Base-by-base conservation (phyloP, 177 flowering plant species). In the Vitis hybrid region DNA sequence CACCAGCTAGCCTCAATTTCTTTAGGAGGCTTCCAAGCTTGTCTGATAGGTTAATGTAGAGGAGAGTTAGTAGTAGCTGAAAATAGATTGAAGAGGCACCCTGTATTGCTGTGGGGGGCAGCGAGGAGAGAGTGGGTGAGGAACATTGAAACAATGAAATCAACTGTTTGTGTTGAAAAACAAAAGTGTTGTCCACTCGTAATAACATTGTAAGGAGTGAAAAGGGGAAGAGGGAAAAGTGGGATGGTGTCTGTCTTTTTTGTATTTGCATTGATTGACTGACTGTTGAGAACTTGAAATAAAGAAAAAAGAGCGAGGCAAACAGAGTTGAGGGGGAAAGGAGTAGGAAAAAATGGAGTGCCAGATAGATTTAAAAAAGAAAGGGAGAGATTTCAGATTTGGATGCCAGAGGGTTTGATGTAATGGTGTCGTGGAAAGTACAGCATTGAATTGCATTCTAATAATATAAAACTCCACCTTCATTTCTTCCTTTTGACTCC, bases 21-120 rank as follows among this genome's bases (percentile, higher is more conserved):
- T 95, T 92, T 80, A 76, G 99, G 80, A 75, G 99, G 71, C 86
- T 95, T 15, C 99, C 98, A 0, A 91, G 95, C 72, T 71, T 95
- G 67, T 88, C 98, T 4, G 99, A 95, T 71, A 77, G 98, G 69
- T 77, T 93, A 70, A 79, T 95, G 73, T 94, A 87, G 86, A 55
- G 65, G 19, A 22, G 39, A 49, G 5, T 14, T 22, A 13, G 39
- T 8, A 8, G 33, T 60, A 49, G 10, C 55, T 48, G 12, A 5
- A 45, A 49, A 15, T 45, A 16, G n/a, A 4, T 29, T 39, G 50
- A 31, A 8, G 48, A 22, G 22, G 8, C 55, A 55, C n/a, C 33
- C 8, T 2, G 7, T 3, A 22, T 65, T 65, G 13, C 12, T 51
- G 18, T 52, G 65, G 50, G 1, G 19, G 67, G 3, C 11, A 11